A percentile compares a stretch with the other conserved stretches of the same genome.
These are phyloP conservation scores for Vitellaria paradoxa DNA, from an alignment of 179 eudicot genomes.

Conservation along the genomic window DNA sequence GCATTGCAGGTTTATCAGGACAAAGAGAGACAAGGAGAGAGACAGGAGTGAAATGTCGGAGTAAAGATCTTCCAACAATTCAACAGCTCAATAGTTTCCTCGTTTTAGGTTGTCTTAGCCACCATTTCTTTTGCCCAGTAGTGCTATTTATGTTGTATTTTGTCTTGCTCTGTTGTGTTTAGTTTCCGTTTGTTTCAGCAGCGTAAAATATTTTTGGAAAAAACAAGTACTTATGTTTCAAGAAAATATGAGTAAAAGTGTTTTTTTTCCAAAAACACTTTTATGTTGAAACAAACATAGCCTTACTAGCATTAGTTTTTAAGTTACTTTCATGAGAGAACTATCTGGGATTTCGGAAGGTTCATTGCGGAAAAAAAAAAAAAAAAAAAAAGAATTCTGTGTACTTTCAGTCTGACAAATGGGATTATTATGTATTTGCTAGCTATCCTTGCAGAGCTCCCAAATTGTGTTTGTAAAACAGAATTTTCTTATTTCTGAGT, in stretches of 20 bases:
- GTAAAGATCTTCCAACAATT: constrained; percentile 17
- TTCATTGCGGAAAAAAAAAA: neutral
- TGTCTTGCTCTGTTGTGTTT: constrained; percentile 4
- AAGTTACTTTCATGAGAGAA: neutral
- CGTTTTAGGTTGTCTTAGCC: neutral
- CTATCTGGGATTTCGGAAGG: neutral
- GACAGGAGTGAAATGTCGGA: too few relatives aligned
- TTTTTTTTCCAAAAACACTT: neutral
- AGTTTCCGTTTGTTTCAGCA: too few relatives aligned
- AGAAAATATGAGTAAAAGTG: too few relatives aligned
- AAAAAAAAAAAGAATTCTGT: neutral
- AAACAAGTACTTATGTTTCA: too few relatives aligned
- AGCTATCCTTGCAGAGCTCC: neutral
- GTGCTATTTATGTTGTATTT: neutral
- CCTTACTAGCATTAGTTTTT: too few relatives aligned
- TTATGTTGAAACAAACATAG: neutral
- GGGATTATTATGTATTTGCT: neutral
- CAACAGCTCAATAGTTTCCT: constrained; percentile 7
- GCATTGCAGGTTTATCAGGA: neutral
- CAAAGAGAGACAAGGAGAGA: too few relatives aligned
- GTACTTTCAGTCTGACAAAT: neutral
- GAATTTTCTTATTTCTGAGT: neutral
- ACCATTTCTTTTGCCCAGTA: neutral
- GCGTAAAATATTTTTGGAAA: too few relatives aligned
- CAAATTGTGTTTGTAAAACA: neutral